Conservation (phyloP, 1,139 yeast species). For the Meyerozyma carpophila region DNA sequence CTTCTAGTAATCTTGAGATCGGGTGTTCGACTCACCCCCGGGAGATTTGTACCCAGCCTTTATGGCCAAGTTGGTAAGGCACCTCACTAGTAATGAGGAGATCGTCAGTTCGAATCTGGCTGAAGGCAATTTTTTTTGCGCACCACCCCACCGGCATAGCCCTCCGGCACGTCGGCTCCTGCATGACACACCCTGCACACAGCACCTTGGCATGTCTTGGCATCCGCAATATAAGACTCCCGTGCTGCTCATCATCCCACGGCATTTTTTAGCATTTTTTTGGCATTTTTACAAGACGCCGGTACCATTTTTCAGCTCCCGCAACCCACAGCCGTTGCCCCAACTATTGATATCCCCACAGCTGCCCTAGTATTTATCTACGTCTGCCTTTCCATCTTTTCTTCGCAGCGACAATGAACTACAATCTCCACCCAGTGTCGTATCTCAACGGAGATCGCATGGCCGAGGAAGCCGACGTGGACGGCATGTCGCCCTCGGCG, state of each 20-base stretch:
- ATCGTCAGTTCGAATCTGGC: slow-evolving; percentile 86
- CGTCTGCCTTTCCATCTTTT: no score
- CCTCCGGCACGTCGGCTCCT: background rate
- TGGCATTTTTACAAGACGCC: no score
- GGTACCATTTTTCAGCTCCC: background rate
- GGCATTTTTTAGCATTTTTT: background rate
- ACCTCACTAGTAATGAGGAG: slow-evolving; percentile 90
- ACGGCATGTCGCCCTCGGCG: slow-evolving; percentile 18
- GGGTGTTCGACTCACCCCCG: slow-evolving; percentile 18
- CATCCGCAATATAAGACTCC: background rate
- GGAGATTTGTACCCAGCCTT: slow-evolving; percentile 8
- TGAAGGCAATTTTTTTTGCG: slow-evolving; percentile 50
- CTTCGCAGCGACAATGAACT: slow-evolving; percentile 22
- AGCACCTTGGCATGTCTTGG: slow-evolving; percentile 1
- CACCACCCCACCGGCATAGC: slow-evolving; percentile 1
- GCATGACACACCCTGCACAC: background rate
- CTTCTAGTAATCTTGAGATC: slow-evolving; percentile 14
- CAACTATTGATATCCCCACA: background rate
- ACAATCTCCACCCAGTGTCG: slow-evolving; percentile 41
- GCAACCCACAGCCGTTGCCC: background rate
- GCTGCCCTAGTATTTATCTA: no score
- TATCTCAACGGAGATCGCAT: slow-evolving; percentile 30
- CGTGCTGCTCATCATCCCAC: background rate
- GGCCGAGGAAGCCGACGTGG: slow-evolving; percentile 3
- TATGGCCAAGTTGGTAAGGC: slow-evolving; percentile 82